Evolutionary conservation across 179 eudicot genomes (phyloP), one percentile per base, ranked within the genome.

Genomic region (Spinacia oleracea): DNA sequence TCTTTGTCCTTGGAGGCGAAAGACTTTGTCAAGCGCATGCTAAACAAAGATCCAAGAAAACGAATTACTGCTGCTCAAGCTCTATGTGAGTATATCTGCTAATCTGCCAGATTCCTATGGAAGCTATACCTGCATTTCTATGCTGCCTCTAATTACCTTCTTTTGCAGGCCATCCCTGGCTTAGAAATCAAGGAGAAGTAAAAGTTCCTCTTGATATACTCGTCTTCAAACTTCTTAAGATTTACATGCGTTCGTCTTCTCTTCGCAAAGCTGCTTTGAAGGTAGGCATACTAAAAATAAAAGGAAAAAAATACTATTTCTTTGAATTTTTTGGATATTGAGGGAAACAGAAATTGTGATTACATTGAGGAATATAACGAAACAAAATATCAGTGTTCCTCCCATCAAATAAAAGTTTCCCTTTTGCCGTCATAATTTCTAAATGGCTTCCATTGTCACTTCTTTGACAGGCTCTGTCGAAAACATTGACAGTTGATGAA

Each of bases 1-100:
- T 84, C 89, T 21, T 68, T 94, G 53, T 89, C 97, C 27, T 42
- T 89, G 1, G 96, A 91, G 84, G 98, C 96, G 8, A 90, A 83
- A 82, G 97, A 92, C 70, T 92, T 94, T 78, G 96, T 94, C 74
- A 94, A 89, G 75, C 89, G 94, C 74, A 82, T 94, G 80, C 75
- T 94, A 65, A 87, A 90, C 81, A 94, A 94, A 82, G 97, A 94
- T 85, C 93, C 94, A 11, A 82, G 92, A 77, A 94, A 92, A 87
- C 87, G 98, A 83, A 82, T 94, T 73, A 91, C 93, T 25, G 97
- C 98, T 70, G 94, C 93, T 58, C 96, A 88, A 82, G 98, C 96
- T 60, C 80, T 94, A 59, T 86, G 98, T 94, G 77, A 89, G 97
- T 88, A 34, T 42, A 72, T 58, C 29, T 48, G n/a, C 72, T 23